Evolutionary conservation across 306 rosid genomes (phyloP).

Genomic region (Vicia sativa): DNA sequence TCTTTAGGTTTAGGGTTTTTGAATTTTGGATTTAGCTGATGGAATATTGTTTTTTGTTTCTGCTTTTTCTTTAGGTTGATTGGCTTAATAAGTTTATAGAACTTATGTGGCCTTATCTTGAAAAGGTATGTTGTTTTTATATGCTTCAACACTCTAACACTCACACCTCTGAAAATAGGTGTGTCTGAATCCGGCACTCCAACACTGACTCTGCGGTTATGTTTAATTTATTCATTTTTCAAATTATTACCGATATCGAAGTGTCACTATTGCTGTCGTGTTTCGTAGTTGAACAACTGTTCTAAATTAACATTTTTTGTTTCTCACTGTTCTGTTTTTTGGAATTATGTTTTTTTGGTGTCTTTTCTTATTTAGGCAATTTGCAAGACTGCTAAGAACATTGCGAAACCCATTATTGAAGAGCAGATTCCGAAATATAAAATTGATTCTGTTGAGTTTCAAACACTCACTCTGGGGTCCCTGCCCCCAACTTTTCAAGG

Average conservation of each 20-base stretch:
- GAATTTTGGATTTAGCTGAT: conserved; percentile 20
- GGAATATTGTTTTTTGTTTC: neutral
- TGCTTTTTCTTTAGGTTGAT: conserved; percentile 58
- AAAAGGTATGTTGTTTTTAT: conserved; percentile 61
- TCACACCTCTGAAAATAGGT: too few relatives aligned
- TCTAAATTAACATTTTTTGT: neutral
- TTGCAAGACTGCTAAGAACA: conserved; percentile 72
- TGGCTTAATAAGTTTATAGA: conserved; percentile 83
- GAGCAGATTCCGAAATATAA: conserved; percentile 87
- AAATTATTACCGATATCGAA: too few relatives aligned
- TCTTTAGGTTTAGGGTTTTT: neutral
- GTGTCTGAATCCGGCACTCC: too few relatives aligned
- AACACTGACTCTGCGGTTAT: too few relatives aligned
- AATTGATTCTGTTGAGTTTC: conserved; percentile 82
- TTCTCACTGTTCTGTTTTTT: conserved; percentile 17
- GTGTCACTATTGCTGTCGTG: too few relatives aligned
- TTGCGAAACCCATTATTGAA: conserved; percentile 82
- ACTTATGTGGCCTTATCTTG: conserved; percentile 89
- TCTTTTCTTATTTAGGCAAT: conserved; percentile 57
- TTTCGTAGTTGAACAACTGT: too few relatives aligned
- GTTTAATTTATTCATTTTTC: too few relatives aligned
- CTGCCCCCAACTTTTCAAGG: conserved; percentile 98
- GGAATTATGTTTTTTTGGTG: neutral
- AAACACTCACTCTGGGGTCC: conserved; percentile 70
- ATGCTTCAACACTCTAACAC: too few relatives aligned